phyloP scores from a whole-genome alignment of 176 grass and related monocot genomes.

The Oryza rufipogon region DNA sequence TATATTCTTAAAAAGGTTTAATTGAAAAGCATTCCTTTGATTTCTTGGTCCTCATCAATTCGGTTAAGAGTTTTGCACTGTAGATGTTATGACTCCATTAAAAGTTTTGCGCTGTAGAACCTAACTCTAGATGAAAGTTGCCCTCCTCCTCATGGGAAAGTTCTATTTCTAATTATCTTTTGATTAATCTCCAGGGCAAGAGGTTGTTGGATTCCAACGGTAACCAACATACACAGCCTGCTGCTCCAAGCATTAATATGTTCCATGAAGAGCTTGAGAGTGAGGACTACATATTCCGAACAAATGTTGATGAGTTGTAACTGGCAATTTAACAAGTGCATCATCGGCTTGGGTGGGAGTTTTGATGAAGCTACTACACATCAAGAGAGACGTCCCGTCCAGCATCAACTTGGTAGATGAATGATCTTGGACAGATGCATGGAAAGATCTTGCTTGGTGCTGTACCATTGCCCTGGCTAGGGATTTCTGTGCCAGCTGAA shows the following conservation, averaged over 20 bases:
- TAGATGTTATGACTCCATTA: not conserved
- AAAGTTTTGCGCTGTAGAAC: slow-evolving; percentile 6
- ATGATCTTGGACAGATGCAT: not conserved
- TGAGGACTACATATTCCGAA: slow-evolving; percentile 84
- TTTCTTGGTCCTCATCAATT: not conserved
- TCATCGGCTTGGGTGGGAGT: not conserved
- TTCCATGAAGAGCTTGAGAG: slow-evolving; percentile 83
- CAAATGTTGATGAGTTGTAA: slow-evolving; percentile 51
- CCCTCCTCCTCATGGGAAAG: not conserved
- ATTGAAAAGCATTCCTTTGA: not conserved
- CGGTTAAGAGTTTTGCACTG: not conserved
- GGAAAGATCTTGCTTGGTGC: not conserved
- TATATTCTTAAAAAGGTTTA: slow-evolving; percentile 81
- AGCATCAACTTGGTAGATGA: not conserved
- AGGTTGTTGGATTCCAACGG: slow-evolving; percentile 23
- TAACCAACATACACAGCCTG: slow-evolving; percentile 15
- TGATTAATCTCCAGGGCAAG: slow-evolving; percentile 57
- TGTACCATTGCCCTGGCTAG: not conserved
- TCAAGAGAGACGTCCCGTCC: not conserved
- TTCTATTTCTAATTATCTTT: not conserved
- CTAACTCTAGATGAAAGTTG: too few relatives aligned
- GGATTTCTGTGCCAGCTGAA: not conserved
- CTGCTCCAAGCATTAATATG: slow-evolving; percentile 56
- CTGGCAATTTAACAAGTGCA: not conserved
- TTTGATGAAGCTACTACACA: not conserved